Conservation (phyloP, 2,329 filamentous ascomycete species). For the Zymoseptoria crescenta region DNA sequence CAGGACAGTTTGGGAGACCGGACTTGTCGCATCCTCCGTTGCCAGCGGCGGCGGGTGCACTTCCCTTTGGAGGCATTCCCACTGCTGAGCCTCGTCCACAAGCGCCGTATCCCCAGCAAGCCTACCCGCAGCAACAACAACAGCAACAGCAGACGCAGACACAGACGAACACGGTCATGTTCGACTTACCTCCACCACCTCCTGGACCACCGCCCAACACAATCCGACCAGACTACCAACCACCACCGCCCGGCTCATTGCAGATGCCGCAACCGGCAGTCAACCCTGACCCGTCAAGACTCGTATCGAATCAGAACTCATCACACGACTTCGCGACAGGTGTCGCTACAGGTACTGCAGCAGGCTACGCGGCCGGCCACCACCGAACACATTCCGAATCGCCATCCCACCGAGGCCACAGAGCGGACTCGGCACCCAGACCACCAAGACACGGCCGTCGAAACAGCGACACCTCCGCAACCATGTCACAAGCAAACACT, state of each 20-base stretch:
- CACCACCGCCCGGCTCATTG: constrained; percentile 21
- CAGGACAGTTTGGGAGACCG: constrained; percentile 29
- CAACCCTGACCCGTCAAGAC: constrained; percentile 29
- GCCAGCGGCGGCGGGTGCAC: constrained; percentile 25
- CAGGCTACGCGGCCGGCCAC: constrained; percentile 19
- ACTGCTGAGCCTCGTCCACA: background rate
- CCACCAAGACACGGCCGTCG: constrained; percentile 9
- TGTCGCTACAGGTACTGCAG: constrained; percentile 14
- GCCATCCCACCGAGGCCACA: constrained; percentile 16
- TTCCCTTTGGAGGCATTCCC: constrained; percentile 8
- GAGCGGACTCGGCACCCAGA: constrained; percentile 10
- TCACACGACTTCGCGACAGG: constrained; percentile 11
- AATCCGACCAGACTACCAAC: constrained; percentile 14
- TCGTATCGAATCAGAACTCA: constrained; percentile 25
- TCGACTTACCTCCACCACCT: constrained; percentile 23
- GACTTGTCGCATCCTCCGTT: constrained; percentile 28
- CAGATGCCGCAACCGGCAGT: constrained; percentile 36
- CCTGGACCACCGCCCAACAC: constrained; percentile 29
- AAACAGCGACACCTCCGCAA: constrained; percentile 16
- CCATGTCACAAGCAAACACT: constrained; percentile 11
- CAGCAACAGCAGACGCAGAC: constrained; percentile 9
- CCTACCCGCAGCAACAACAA: constrained; percentile 7
- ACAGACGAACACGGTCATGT: constrained; percentile 9
- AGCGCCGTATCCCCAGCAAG: background rate
- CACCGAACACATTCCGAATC: constrained; percentile 22